Percentiles rank a stretch among this genome's conserved stretches.
phyloP scores from a whole-genome alignment of 106 monocot species.

The Allium fistulosum region DNA sequence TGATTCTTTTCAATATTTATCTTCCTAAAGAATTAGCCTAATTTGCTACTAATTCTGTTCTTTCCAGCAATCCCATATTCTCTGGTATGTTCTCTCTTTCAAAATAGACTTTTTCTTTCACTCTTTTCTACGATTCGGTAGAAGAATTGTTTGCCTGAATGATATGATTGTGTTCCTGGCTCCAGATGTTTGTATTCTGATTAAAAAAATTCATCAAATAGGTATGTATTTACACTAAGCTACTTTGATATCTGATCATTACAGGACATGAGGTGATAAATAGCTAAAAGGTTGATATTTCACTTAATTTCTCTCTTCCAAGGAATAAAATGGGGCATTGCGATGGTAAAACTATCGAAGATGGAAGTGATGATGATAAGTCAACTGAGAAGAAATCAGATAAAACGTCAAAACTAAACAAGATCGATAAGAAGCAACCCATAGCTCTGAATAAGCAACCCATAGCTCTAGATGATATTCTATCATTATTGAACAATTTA shows the following conservation, averaged over 20 bases:
- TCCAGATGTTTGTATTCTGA: neutral
- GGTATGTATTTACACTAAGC: neutral
- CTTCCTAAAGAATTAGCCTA: too few relatives aligned
- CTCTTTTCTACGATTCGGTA: neutral
- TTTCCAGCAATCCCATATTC: too few relatives aligned
- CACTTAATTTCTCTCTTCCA: neutral
- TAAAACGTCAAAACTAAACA: slow-evolving; percentile 9
- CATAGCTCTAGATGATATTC: slow-evolving; percentile 7
- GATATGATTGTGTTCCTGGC: too few relatives aligned
- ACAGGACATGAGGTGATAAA: neutral
- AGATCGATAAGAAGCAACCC: slow-evolving; percentile 9
- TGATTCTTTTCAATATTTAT: too few relatives aligned
- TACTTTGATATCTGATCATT: neutral
- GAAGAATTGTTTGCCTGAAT: too few relatives aligned
- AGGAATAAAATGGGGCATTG: slow-evolving; percentile 4
- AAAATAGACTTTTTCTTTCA: neutral
- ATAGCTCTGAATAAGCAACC: slow-evolving; percentile 7
- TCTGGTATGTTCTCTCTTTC: neutral
- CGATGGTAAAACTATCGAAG: neutral
- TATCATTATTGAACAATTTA: slow-evolving; percentile 15
- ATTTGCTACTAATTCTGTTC: too few relatives aligned
- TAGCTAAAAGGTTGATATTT: neutral
- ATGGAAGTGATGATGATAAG: neutral
- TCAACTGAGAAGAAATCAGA: slow-evolving; percentile 8
- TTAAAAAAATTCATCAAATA: neutral